These are phyloP conservation scores for Endocladia muricata DNA, from an alignment of 31 red algal species.

Conservation along the genomic window DNA sequence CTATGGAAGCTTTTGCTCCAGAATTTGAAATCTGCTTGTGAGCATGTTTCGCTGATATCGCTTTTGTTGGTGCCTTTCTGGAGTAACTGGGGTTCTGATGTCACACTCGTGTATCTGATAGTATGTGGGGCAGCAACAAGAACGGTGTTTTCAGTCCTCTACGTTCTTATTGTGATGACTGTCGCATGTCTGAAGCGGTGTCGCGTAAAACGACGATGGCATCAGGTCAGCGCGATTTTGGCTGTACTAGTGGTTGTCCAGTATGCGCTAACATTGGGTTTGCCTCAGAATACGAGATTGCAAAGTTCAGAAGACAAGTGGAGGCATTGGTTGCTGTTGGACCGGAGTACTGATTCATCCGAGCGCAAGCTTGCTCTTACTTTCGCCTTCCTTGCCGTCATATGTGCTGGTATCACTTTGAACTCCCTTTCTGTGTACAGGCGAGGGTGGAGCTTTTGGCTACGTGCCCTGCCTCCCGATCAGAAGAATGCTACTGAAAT, in stretches of 20 bases:
- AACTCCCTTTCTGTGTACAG: constrained; percentile 20
- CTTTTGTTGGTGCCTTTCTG: constrained; percentile 48
- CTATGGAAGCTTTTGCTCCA: not conserved
- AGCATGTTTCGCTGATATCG: not conserved
- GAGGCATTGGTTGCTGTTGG: constrained; percentile 32
- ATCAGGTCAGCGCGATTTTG: constrained; percentile 21
- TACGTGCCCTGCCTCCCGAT: not conserved
- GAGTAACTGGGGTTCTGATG: constrained; percentile 48
- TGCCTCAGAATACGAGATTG: constrained; percentile 7
- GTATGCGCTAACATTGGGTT: constrained; percentile 40
- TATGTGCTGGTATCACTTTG: constrained; percentile 46
- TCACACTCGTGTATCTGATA: constrained; percentile 38
- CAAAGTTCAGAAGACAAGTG: not conserved
- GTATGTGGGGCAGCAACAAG: constrained; percentile 16
- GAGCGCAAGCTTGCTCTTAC: constrained; percentile 24
- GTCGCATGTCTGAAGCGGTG: constrained; percentile 1
- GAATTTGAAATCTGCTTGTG: not conserved
- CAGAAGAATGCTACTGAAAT: not conserved
- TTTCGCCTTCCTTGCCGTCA: constrained; percentile 52
- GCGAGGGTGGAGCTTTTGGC: constrained; percentile 2
- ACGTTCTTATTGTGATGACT: constrained; percentile 27
- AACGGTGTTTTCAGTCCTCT: constrained; percentile 36
- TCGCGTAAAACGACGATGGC: constrained; percentile 16
- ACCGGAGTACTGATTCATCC: constrained; percentile 15
- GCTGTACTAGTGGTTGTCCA: constrained; percentile 27